Evolutionary conservation across 441 rosid genomes (phyloP).

Genomic region (Corymbia calophylla): DNA sequence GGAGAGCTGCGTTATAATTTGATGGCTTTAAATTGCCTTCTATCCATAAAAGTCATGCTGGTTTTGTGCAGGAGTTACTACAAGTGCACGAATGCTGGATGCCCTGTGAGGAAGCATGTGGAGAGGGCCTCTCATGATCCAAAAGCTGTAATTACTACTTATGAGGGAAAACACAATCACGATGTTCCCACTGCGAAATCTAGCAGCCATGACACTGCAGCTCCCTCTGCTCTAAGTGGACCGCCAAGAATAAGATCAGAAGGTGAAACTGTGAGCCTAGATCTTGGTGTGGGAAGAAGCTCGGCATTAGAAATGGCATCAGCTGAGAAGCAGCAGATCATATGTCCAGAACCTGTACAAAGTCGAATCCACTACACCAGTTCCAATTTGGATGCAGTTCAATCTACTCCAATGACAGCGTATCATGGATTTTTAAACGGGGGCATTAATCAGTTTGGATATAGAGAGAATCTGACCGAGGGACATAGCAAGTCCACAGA

Average conservation of each 20-base stretch:
- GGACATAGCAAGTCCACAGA: constrained; percentile 10
- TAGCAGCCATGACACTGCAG: constrained; percentile 57
- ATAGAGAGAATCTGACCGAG: constrained; percentile 41
- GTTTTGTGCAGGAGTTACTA: constrained; percentile 82
- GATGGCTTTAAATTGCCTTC: background rate
- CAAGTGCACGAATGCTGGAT: constrained; percentile 92
- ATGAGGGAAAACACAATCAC: constrained; percentile 97
- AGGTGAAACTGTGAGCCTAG: constrained; percentile 70
- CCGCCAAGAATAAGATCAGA: constrained; percentile 41
- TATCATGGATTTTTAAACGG: constrained; percentile 52
- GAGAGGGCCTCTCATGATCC: constrained; percentile 99
- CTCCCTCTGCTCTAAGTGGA: constrained; percentile 26
- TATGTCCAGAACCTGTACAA: constrained; percentile 28
- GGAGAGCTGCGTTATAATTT: background rate
- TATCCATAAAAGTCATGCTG: background rate
- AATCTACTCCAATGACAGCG: constrained; percentile 32
- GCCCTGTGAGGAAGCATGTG: constrained; percentile 96
- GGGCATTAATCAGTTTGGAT: constrained; percentile 41
- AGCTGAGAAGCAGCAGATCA: constrained; percentile 37
- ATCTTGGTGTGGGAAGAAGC: constrained; percentile 86
- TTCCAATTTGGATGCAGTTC: constrained; percentile 45
- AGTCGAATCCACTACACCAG: constrained; percentile 26
- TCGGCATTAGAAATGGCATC: constrained; percentile 37
- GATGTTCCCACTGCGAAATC: constrained; percentile 75
- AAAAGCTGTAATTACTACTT: constrained; percentile 95